Evolutionary conservation across 139 green algal genomes (phyloP).

Genomic region (Spirogloea muscicola): DNA sequence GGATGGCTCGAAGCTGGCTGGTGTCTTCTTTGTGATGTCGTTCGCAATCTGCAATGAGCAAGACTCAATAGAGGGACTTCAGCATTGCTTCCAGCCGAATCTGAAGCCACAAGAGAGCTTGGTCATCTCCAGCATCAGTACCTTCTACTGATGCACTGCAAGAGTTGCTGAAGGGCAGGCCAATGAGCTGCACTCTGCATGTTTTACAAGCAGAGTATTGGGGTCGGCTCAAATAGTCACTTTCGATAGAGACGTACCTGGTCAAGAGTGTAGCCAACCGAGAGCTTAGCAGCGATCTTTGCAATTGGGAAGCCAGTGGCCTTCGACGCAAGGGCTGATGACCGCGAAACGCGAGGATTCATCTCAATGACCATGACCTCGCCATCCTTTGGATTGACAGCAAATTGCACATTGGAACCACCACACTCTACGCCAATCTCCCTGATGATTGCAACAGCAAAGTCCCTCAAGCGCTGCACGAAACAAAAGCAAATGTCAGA

Average conservation of each 20-base stretch:
- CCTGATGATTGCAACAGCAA: slow-evolving; percentile 82
- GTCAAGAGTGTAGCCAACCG: slow-evolving; percentile 93
- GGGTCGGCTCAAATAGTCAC: no score
- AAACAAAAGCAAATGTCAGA: no score
- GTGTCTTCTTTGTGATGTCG: slow-evolving; percentile 98
- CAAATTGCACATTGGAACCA: slow-evolving; percentile 96
- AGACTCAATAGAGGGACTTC: no score
- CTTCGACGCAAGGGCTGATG: slow-evolving; percentile 97
- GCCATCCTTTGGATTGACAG: slow-evolving; percentile 86
- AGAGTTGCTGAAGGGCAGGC: no score
- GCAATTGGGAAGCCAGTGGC: slow-evolving; percentile 95
- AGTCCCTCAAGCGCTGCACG: slow-evolving; percentile 83
- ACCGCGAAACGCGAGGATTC: slow-evolving; percentile 95
- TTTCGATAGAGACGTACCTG: no score
- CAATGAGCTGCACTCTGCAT: no score
- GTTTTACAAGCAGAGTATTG: no score
- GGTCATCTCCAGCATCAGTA: no score
- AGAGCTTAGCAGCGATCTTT: slow-evolving; percentile 98
- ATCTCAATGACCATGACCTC: slow-evolving; percentile 99
- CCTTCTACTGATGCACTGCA: no score
- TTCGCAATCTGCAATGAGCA: slow-evolving; percentile 94
- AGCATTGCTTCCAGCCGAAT: background rate
- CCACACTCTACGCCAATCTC: slow-evolving; percentile 99
- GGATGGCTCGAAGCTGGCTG: slow-evolving; percentile 96
- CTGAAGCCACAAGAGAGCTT: no score